Base-by-base conservation (phyloP, 805 yeast genomes). In the Suhomyces sp. region DNA sequence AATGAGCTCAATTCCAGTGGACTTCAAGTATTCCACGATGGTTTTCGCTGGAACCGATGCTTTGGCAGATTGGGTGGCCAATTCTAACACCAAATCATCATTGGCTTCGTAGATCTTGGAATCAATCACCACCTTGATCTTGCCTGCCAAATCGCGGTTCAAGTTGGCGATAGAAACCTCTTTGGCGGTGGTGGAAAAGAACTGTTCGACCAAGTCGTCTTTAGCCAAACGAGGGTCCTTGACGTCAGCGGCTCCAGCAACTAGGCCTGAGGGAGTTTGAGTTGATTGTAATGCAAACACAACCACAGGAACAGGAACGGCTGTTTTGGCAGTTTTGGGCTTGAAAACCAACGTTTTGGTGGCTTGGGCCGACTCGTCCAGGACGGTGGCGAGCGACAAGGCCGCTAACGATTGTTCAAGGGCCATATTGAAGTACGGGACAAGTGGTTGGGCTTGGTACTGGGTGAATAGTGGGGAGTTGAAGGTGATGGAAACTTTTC, bases 181-280 rank as follows among this genome's bases (percentile, higher is more conserved):
- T 53, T 78, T 76, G 26, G 88, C 73, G 17, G 74, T 42, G 23
- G 72, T 65, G 24, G 67, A 63, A 44, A 83, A 83, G 51, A 82
- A 76, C 49, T 78, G 77, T 42, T 70, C 68, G 31, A 87, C 81
- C 48, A 88, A 70, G 37, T 83, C 95, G 44, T 84, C 90, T 48
- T 81, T 81, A 34, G 96, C 96, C 51, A 88, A 68, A 63, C 96
- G 77, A 46, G 95, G 95, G 42, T 88, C 96, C 63, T 88, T 88
- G 34, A 76, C 84, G 28, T 68, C 71, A 9, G 88, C 83, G 26
- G 77, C 72, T 37, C 72, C 68, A 38, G 95, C 90, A 46, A 87
- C 72, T 24, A 71, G 54, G 14, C 72, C 67, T 3, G 83, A 62
- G 31, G 95, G 86, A 21, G 95, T 86, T 30, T 70, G 68, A 4